A percentile compares a stretch with the other conserved stretches of the same genome.
phyloP scores from a whole-genome alignment of 1,139 yeast species.

The Chernovozyma aurita region DNA sequence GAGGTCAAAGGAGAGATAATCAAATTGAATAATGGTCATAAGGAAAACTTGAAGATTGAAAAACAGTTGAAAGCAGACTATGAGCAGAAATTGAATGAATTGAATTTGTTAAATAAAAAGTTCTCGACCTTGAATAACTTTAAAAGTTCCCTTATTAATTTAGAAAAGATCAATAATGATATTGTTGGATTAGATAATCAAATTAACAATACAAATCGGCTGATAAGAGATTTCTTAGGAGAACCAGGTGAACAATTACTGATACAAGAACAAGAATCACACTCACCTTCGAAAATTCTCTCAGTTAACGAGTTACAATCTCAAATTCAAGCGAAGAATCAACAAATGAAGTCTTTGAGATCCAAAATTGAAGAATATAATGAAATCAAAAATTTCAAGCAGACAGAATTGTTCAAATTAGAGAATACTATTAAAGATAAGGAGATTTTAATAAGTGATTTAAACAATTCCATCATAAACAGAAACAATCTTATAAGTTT shows the following conservation, averaged over 20 bases:
- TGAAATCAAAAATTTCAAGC: conserved; percentile 47
- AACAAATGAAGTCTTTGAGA: conserved; percentile 44
- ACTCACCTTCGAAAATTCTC: conserved; percentile 4
- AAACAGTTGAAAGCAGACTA: conserved; percentile 5
- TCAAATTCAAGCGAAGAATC: conserved; percentile 38
- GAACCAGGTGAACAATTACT: not conserved
- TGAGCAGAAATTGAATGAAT: conserved; percentile 8
- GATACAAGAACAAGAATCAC: too few relatives aligned
- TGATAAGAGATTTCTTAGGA: not conserved
- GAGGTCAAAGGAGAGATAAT: conserved; percentile 15
- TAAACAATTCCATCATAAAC: conserved; percentile 49
- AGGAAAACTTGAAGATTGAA: conserved; percentile 1
- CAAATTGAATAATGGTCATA: conserved; percentile 5
- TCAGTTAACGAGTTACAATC: conserved; percentile 52
- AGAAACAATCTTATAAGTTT: conserved; percentile 16
- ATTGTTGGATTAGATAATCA: conserved; percentile 26
- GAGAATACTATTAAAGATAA: conserved; percentile 56
- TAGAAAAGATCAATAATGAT: conserved; percentile 34
- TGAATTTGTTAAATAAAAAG: conserved; percentile 9
- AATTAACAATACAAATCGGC: conserved; percentile 13
- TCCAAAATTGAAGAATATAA: conserved; percentile 36
- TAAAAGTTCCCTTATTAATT: conserved; percentile 31
- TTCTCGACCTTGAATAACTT: conserved; percentile 11
- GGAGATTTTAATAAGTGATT: conserved; percentile 48
- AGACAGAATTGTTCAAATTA: conserved; percentile 45